These are phyloP conservation scores for Stachybotrys elegans DNA, from an alignment of 2,329 filamentous ascomycete genomes.

Conservation along the genomic window DNA sequence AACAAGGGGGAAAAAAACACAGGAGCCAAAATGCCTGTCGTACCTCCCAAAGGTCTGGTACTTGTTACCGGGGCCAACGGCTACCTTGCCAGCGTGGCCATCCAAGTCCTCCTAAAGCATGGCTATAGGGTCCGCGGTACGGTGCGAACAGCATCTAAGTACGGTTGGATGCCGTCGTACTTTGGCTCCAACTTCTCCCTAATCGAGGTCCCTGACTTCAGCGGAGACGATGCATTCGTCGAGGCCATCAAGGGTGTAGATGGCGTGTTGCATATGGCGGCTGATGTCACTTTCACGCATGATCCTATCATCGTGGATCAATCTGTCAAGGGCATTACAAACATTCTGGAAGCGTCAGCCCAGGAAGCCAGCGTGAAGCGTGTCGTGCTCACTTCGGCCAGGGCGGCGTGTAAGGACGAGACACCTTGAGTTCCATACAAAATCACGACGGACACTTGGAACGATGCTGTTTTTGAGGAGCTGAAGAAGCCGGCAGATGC, in stretches of 20 bases:
- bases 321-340: slow-evolving; percentile 13
- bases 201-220: slow-evolving; percentile 29
- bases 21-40: background rate
- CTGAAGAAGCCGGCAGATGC: slow-evolving; percentile 26
- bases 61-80: slow-evolving; percentile 34
- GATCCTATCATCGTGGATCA: slow-evolving; percentile 14
- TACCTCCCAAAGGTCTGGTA: slow-evolving; percentile 11
- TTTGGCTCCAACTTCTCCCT: slow-evolving; percentile 15
- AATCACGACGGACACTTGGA: slow-evolving; percentile 23
- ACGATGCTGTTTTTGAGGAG: slow-evolving; percentile 20
- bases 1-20: no score
- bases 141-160: slow-evolving; percentile 20
- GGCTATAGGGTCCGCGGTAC: slow-evolving; percentile 34
- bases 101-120: slow-evolving; percentile 28
- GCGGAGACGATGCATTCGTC: slow-evolving; percentile 26
- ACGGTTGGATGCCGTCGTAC: slow-evolving; percentile 9
- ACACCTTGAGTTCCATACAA: background rate
- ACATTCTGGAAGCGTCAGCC: slow-evolving; percentile 15
- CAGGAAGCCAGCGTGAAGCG: slow-evolving; percentile 16
- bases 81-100: slow-evolving; percentile 31
- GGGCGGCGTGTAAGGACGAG: background rate
- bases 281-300: slow-evolving; percentile 14
- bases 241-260: slow-evolving; percentile 25
- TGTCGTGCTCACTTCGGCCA: slow-evolving; percentile 18
- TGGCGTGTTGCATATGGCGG: slow-evolving; percentile 16